Conservation (phyloP, 1,284 basidiomycete species). For the Moesziomyces parantarcticus region DNA sequence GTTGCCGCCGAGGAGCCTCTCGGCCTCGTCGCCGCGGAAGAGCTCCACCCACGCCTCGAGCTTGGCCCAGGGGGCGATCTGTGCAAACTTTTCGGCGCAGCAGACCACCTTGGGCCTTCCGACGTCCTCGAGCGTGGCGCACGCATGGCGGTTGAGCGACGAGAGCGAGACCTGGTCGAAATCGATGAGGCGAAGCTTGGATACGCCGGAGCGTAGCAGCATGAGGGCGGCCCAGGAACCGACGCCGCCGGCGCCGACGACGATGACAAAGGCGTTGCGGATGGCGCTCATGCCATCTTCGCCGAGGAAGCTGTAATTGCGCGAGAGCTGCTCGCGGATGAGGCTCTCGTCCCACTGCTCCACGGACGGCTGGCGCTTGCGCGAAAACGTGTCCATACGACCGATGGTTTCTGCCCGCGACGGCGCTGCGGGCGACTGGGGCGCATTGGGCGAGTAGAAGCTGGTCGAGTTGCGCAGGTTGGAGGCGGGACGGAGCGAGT, state of each 20-base stretch:
- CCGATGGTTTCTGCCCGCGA: slow-evolving; percentile 25
- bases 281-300: slow-evolving; percentile 87
- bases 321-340: slow-evolving; percentile 77
- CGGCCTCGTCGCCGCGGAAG: slow-evolving; percentile 43
- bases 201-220: slow-evolving; percentile 70
- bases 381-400: slow-evolving; percentile 12
- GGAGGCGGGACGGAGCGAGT: slow-evolving; percentile 26
- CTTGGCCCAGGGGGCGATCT: slow-evolving; percentile 76
- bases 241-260: slow-evolving; percentile 95
- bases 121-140: slow-evolving; percentile 89
- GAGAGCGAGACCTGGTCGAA: slow-evolving; percentile 70
- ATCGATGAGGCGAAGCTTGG: slow-evolving; percentile 63
- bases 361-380: slow-evolving; percentile 31
- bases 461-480: slow-evolving; percentile 39
- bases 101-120: slow-evolving; percentile 91
- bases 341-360: slow-evolving; percentile 66
- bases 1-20: slow-evolving; percentile 44
- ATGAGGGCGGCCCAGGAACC: slow-evolving; percentile 95
- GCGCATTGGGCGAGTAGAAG: slow-evolving; percentile 27
- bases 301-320: slow-evolving; percentile 95
- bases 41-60: slow-evolving; percentile 71
- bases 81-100: slow-evolving; percentile 78
- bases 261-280: slow-evolving; percentile 80
- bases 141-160: slow-evolving; percentile 79
- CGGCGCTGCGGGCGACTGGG: slow-evolving; percentile 25